Conservation (phyloP, 164 flowering plant genomes). For the Nymphaea colorata region DNA sequence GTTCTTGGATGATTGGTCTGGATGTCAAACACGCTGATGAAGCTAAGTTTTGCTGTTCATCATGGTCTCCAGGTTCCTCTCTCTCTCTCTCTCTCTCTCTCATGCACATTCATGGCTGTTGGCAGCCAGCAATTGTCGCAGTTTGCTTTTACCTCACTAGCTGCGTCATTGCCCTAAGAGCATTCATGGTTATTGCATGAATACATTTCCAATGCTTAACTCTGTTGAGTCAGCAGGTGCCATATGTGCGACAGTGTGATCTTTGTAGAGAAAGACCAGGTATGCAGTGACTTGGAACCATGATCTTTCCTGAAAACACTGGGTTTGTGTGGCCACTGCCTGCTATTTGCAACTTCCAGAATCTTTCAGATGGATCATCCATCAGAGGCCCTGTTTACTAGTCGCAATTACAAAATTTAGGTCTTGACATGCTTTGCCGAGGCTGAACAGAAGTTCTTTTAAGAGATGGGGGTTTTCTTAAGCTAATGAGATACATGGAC, state of each 20-base stretch:
- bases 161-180: not conserved
- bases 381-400: not conserved
- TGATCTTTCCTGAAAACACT: not conserved
- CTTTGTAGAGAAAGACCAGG: not conserved
- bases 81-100: slow-evolving; percentile 9
- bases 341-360: not conserved
- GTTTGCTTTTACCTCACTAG: not conserved
- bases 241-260: slow-evolving; percentile 45
- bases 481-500: not conserved
- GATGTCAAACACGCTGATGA: slow-evolving; percentile 79
- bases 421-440: not conserved
- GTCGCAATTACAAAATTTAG: not conserved
- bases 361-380: not conserved
- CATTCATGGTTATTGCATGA: not conserved
- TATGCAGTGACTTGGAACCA: too few species aligned
- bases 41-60: slow-evolving; percentile 77
- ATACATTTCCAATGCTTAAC: not conserved
- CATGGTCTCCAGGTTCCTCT: slow-evolving; percentile 76
- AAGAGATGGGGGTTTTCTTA: not conserved
- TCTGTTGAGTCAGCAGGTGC: slow-evolving; percentile 26
- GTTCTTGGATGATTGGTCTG: slow-evolving; percentile 94
- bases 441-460: not conserved
- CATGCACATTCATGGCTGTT: slow-evolving; percentile 1
- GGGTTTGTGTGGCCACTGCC: not conserved
- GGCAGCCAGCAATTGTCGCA: not conserved